These are phyloP conservation scores for Colletotrichum sp. DNA, from an alignment of 2,329 filamentous ascomycete species.

Conservation along the genomic window DNA sequence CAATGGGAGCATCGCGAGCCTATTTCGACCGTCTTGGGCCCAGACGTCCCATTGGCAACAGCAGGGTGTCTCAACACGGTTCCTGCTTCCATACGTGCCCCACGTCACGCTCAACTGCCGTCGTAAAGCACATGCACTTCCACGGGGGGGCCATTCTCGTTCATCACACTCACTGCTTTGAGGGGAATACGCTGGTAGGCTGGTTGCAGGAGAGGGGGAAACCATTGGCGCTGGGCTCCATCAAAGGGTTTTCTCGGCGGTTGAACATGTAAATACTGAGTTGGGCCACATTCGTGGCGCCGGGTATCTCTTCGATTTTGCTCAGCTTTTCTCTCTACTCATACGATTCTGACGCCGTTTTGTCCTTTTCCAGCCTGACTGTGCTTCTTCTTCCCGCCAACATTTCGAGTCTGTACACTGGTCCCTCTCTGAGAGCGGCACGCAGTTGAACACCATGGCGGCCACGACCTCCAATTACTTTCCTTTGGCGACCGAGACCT, in stretches of 20 bases:
- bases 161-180: not conserved
- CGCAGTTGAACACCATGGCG: slow-evolving; percentile 38
- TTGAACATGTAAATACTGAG: slow-evolving; percentile 20
- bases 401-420: not conserved
- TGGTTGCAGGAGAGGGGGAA: not conserved
- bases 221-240: slow-evolving; percentile 1
- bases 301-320: slow-evolving; percentile 23
- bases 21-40: slow-evolving; percentile 8
- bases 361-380: not conserved
- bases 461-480: slow-evolving; percentile 41
- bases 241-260: not conserved
- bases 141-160: not conserved
- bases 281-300: slow-evolving; percentile 21
- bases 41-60: not conserved
- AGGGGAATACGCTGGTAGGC: not conserved
- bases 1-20: slow-evolving; percentile 18
- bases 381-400: not conserved
- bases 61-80: not conserved
- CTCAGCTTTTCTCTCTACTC: slow-evolving; percentile 18
- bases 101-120: slow-evolving; percentile 8
- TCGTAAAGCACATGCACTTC: not conserved
- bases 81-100: slow-evolving; percentile 1
- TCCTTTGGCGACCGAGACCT: slow-evolving; percentile 47
- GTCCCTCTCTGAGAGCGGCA: not conserved
- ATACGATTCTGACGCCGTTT: slow-evolving; percentile 17